Evolutionary conservation across 192 early-diverging fungal genomes (phyloP), one percentile per base, ranked within the genome.

Genomic region (Coemansia pectinata): DNA sequence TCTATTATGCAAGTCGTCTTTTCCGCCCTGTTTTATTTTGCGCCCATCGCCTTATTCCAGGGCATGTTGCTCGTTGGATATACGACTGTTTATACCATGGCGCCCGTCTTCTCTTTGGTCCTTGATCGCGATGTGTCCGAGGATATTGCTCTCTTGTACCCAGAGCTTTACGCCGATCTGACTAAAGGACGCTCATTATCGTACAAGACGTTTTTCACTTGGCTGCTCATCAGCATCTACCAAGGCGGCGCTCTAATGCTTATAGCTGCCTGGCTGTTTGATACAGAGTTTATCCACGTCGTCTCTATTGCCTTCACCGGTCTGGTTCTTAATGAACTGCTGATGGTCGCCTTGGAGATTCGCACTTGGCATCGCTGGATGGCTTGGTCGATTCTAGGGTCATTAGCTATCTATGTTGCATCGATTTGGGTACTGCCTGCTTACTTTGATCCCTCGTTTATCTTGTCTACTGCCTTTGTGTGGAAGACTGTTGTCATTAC

Each of bases 1-100:
- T 96, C 96, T 1, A 90, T 98, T 19, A 98, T 98, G 90, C 96
- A 98, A 81, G 95, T 95, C 0, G 96, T 98, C 10, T 98, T 98
- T 68, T 95, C 94, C 10, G 90, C 95, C 2, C 86, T 98, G 65
- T 98, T 96, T 75, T 98, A 97, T 81, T 96, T 94, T 87, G 96
- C 96, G 12, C 96, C 96, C 6, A 97, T 98, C 64, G 95, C 95
- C 33, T 73, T 98, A 61, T 98, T 94, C 78, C 94, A 97, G 80
- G 93, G 93, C 44, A 82, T 90, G 83, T 70, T 95, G 34, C 87
- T 96, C 36, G 91, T 94, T 9, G 94, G 96, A 21, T 98, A 98
- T 82, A 90, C 96, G n/a, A 98, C 96, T 1, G 79, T 96, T 5
- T 98, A 96, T 72, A 98, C 96, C 14, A 98, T 95, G 90, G 94